phyloP scores from a whole-genome alignment of 306 rosid genomes.

The Gastrolobium bilobum region DNA sequence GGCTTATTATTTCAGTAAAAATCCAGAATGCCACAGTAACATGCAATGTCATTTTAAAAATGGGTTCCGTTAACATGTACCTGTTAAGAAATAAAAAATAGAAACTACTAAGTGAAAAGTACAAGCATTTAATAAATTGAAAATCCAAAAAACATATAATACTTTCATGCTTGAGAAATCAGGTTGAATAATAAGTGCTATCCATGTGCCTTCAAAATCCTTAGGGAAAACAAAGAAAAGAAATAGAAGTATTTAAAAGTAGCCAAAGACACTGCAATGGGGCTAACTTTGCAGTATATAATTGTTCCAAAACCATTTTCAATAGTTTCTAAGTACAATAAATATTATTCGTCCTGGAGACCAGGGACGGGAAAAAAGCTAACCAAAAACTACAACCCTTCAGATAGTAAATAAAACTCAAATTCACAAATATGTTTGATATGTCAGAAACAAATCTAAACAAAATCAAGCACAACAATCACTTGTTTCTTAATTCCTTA shows the following conservation, averaged over 20 bases:
- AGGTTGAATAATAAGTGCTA: not conserved
- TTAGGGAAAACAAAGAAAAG: not conserved
- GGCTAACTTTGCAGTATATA: constrained; percentile 6
- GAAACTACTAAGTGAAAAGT: not conserved
- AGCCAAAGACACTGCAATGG: not conserved
- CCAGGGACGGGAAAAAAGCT: constrained; percentile 1
- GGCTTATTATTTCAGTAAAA: constrained; percentile 3
- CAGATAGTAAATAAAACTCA: constrained; percentile 4
- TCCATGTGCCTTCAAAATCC: not conserved
- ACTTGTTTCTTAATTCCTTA: not conserved
- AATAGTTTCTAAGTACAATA: not conserved
- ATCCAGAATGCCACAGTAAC: not conserved
- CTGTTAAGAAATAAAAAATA: not conserved
- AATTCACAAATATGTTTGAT: not conserved
- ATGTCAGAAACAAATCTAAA: constrained; percentile 10
- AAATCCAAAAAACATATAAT: not conserved
- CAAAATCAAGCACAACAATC: not conserved
- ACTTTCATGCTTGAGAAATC: not conserved
- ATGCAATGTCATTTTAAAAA: constrained; percentile 5
- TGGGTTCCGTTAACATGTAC: not conserved
- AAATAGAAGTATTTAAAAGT: not conserved
- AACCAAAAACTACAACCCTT: not conserved
- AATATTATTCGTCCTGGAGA: not conserved
- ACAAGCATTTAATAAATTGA: not conserved
- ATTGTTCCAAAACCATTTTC: constrained; percentile 10